Base-by-base conservation (phyloP, 192 early-diverging fungal genomes). In the Coemansia sp. region DNA sequence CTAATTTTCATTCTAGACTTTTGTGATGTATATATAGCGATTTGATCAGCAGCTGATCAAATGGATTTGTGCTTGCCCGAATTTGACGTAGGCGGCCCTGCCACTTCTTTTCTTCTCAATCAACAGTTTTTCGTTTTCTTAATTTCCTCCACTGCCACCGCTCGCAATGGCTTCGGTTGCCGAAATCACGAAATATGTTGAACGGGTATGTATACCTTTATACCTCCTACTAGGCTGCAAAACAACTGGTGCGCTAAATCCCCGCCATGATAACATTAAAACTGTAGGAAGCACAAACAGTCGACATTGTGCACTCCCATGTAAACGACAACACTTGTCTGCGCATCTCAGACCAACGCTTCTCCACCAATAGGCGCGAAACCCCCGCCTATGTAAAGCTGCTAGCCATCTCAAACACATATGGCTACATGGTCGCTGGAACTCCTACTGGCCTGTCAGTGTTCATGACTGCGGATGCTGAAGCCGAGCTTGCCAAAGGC, bases 361-460 rank as follows among this genome's bases (percentile, higher is more conserved):
- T 83, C 39, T 72, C 75, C 2, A 34, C 35, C 17, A 33, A 39
- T 63, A 62, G 76, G 59, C 75, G 81, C 41, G 66, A 81, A 1
- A 86, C 85, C 10, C 83, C 86, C 6, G 64, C 81, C 16, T 72
- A 80, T 50, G 80, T 83, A 3, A 84, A 79, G 29, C 69, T 91
- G 16, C 79, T 93, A 48, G 87, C 71, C 0, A 77, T 87, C 8
- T 91, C 90, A 33, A 89, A 84, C 63, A 85, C 48, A n/a, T 86
- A 84, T 67, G 90, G 89, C 1, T 93, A 87, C 57, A 87, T 90
- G 59, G 85, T 90, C 14, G 91, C 88, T 13, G 91, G 87, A 6
- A 78, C 85, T 14, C 78, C 69, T 29, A 64, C 78, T 62, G 90
- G 65, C 13, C 63, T 69, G 11, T 68, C 66, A 3, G 69, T 79